Evolutionary conservation across 2,329 filamentous ascomycete species (phyloP).

Genomic region (Neopestalotiopsis sp.): DNA sequence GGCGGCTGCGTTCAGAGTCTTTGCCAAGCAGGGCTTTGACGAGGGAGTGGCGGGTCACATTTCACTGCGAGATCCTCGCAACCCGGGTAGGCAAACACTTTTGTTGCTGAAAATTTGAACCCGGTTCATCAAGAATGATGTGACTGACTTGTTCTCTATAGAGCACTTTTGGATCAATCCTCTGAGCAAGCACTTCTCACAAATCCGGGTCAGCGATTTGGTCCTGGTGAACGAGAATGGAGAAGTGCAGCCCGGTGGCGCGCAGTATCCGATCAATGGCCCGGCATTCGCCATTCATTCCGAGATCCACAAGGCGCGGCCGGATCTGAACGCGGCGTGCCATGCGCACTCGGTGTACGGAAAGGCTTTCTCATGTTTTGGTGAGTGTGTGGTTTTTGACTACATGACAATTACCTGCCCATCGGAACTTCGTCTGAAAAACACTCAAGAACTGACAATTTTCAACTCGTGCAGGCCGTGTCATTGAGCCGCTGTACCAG

Average conservation of each 20-base stretch:
- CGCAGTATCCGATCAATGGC: slow-evolving; percentile 17
- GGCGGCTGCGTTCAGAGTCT: slow-evolving; percentile 16
- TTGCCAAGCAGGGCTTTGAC: slow-evolving; percentile 13
- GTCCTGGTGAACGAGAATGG: slow-evolving; percentile 20
- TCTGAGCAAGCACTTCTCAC: slow-evolving; percentile 19
- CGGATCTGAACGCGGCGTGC: slow-evolving; percentile 63
- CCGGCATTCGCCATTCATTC: slow-evolving; percentile 65
- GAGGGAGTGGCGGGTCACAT: slow-evolving; percentile 19
- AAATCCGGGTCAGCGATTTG: slow-evolving; percentile 20
- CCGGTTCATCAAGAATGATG: too few species aligned
- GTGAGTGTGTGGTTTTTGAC: too few species aligned
- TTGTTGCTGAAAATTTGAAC: too few species aligned
- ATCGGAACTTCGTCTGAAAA: too few species aligned
- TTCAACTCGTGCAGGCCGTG: slow-evolving; percentile 38
- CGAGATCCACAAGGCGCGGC: slow-evolving; percentile 62
- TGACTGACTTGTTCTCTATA: background rate
- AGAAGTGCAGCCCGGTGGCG: slow-evolving; percentile 13
- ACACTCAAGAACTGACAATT: too few species aligned
- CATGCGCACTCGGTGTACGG: slow-evolving; percentile 65
- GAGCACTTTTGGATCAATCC: slow-evolving; percentile 20
- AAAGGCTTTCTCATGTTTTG: slow-evolving; percentile 62
- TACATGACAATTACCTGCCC: too few species aligned
- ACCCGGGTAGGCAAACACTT: slow-evolving; percentile 1
- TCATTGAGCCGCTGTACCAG: slow-evolving; percentile 65
- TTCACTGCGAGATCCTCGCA: slow-evolving; percentile 7